These are phyloP conservation scores for Aureobasidium sp. DNA, from an alignment of 2,329 filamentous ascomycete species.

Conservation along the genomic window DNA sequence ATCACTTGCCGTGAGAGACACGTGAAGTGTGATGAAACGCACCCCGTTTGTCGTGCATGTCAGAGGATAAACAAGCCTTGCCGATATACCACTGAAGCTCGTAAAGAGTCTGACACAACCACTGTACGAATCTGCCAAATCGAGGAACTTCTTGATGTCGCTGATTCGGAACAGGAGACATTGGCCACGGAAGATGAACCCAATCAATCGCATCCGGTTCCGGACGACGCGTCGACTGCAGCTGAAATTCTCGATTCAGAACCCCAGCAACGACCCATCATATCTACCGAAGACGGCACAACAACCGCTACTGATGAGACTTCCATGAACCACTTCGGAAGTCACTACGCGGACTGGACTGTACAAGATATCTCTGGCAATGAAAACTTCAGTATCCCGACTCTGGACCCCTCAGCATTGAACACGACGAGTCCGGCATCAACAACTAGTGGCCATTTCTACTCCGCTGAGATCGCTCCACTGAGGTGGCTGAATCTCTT, in stretches of 20 bases:
- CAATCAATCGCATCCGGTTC: no score
- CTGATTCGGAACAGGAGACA: no score
- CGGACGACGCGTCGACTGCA: no score
- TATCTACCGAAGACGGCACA: not conserved
- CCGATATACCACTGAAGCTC: not conserved
- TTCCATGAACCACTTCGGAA: not conserved
- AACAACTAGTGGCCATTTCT: not conserved
- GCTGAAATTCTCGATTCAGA: no score
- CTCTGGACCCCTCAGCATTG: not conserved
- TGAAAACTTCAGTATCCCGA: not conserved
- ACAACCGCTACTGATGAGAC: not conserved
- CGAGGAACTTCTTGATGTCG: no score
- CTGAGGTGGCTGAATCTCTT: not conserved
- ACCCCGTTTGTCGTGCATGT: constrained; percentile 50
- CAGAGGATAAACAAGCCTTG: constrained; percentile 49
- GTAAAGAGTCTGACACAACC: constrained; percentile 20
- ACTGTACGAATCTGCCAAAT: not conserved
- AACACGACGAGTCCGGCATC: constrained; percentile 1
- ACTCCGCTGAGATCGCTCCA: not conserved
- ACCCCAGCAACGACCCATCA: not conserved
- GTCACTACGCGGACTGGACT: not conserved
- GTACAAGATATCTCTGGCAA: not conserved
- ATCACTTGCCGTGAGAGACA: constrained; percentile 41
- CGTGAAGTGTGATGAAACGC: constrained; percentile 58
- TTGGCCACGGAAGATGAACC: no score